Evolutionary conservation across 768 basidiomycete species (phyloP).

Genomic region (Suillus tomentosus): DNA sequence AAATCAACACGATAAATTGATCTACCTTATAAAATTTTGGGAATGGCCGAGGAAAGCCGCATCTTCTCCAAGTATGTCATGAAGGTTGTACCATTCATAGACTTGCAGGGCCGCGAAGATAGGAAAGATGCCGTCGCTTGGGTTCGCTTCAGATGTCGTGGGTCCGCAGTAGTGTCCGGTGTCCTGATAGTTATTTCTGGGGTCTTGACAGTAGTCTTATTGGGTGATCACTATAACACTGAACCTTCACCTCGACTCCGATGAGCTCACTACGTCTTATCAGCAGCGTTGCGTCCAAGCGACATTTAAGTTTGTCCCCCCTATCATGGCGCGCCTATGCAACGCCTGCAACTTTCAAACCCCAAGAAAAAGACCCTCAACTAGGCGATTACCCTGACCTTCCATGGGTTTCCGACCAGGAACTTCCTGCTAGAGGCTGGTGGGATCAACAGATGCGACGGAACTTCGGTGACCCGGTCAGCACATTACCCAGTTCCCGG

Average conservation of each 20-base stretch:
- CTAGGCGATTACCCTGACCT: conserved; percentile 73
- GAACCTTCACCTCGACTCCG: conserved; percentile 14
- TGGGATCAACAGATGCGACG: conserved; percentile 74
- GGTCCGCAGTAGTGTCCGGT: conserved; percentile 21
- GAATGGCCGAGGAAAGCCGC: conserved; percentile 25
- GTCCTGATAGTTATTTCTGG: conserved; percentile 22
- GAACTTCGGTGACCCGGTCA: conserved; percentile 79
- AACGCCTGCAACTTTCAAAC: conserved; percentile 25
- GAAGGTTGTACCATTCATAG: background rate
- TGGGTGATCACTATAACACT: conserved; percentile 10
- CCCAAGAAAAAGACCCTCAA: conserved; percentile 59
- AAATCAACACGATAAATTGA: conserved; percentile 18
- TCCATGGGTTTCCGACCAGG: conserved; percentile 66
- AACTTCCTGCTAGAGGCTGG: conserved; percentile 68
- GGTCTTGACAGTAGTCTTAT: conserved; percentile 20
- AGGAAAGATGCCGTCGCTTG: conserved; percentile 22
- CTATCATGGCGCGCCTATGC: conserved; percentile 22
- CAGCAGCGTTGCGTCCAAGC: conserved; percentile 14
- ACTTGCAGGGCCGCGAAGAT: conserved; percentile 24
- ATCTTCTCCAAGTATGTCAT: conserved; percentile 14
- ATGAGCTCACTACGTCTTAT: conserved; percentile 25
- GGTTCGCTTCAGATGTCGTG: background rate
- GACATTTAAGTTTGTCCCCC: background rate
- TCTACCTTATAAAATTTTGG: conserved; percentile 22
- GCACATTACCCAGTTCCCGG: conserved; percentile 24